phyloP scores from a whole-genome alignment of 768 basidiomycete genomes.

The Psilocybe azurescens region DNA sequence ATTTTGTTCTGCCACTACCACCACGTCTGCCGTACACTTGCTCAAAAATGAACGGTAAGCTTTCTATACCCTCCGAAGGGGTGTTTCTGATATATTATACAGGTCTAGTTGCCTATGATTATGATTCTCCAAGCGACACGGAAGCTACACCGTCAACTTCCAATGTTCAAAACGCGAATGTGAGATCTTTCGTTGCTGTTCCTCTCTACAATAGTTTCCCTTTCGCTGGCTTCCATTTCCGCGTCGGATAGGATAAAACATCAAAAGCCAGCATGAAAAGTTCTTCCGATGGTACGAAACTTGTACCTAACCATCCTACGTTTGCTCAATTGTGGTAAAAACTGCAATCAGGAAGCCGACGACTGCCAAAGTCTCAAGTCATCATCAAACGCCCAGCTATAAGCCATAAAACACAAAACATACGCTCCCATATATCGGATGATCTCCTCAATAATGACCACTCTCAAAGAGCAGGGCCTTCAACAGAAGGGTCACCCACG shows the following conservation, averaged over 20 bases:
- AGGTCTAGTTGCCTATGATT: constrained; percentile 71
- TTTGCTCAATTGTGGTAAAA: neutral
- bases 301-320: neutral
- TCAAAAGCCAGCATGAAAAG: constrained; percentile 42
- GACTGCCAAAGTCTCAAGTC: constrained; percentile 57
- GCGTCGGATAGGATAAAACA: constrained; percentile 68
- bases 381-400: constrained; percentile 59
- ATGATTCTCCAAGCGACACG: constrained; percentile 64
- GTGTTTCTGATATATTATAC: neutral
- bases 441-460: constrained; percentile 36
- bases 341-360: constrained; percentile 32
- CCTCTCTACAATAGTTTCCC: constrained; percentile 56
- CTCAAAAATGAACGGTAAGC: constrained; percentile 30
- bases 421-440: constrained; percentile 55
- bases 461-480: constrained; percentile 11
- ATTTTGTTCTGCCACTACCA: constrained; percentile 26
- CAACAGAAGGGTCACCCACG: constrained; percentile 22
- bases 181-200: constrained; percentile 58
- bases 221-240: constrained; percentile 65
- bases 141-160: constrained; percentile 44
- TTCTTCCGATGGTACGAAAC: constrained; percentile 47
- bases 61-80: neutral
- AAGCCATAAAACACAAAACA: constrained; percentile 52
- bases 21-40: constrained; percentile 1
- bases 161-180: constrained; percentile 46